Evolutionary conservation across 176 grass and related monocot species (phyloP).

Genomic region (Rhipidocladum racemiflorum): DNA sequence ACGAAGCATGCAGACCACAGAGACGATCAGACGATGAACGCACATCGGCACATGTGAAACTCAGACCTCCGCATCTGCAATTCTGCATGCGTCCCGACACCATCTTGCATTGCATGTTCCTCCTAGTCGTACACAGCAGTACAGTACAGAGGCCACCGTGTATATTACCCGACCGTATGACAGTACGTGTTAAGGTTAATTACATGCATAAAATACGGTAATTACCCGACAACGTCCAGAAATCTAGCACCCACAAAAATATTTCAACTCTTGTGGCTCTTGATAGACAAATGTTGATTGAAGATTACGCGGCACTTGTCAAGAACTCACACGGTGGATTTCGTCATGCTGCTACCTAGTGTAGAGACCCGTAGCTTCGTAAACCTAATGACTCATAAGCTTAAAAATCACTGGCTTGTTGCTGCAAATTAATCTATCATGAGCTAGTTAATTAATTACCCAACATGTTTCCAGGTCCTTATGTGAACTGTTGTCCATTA

Average conservation of each 20-base stretch:
- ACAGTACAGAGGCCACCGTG: too few species aligned
- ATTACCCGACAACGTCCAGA: conserved; percentile 20
- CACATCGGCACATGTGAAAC: conserved; percentile 21
- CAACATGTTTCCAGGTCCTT: conserved; percentile 13
- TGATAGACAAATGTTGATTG: conserved; percentile 2
- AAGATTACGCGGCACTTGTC: conserved; percentile 11
- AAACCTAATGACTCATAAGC: background rate
- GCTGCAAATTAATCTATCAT: conserved; percentile 26
- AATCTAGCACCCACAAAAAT: background rate
- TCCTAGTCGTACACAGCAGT: too few species aligned
- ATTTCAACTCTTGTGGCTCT: background rate
- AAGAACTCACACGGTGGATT: background rate
- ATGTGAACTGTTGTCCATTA: background rate
- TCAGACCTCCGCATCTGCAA: background rate
- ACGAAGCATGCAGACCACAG: background rate
- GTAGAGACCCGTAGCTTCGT: conserved; percentile 23
- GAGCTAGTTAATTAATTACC: background rate
- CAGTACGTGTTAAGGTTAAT: background rate
- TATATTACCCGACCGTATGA: too few species aligned
- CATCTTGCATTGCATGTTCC: too few species aligned
- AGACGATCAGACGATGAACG: background rate
- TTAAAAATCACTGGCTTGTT: conserved; percentile 17
- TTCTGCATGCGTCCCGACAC: background rate
- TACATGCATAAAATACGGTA: background rate
- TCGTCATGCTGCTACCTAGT: conserved; percentile 28